phyloP scores from a whole-genome alignment of 768 basidiomycete species.

The Terana coerulea region DNA sequence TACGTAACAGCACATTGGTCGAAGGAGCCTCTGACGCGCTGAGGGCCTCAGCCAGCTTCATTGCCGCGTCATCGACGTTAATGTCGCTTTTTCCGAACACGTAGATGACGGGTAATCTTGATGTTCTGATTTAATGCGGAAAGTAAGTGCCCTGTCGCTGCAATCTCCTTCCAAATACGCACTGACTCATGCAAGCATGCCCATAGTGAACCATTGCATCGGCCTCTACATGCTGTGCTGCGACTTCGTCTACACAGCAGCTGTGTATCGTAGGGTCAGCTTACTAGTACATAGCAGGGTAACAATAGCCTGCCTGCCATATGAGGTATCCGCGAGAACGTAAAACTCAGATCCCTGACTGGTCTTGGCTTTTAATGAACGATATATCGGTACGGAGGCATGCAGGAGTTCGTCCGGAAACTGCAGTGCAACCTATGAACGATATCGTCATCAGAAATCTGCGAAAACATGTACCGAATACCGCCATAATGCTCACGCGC shows the following conservation, averaged over 20 bases:
- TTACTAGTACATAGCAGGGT: neutral
- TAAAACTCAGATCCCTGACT: conserved; percentile 60
- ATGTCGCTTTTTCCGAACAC: conserved; percentile 78
- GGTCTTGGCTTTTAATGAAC: conserved; percentile 51
- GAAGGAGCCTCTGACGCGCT: conserved; percentile 7
- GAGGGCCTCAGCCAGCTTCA: conserved; percentile 36
- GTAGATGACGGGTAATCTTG: conserved; percentile 85
- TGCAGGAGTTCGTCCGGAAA: conserved; percentile 93
- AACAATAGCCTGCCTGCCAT: conserved; percentile 70
- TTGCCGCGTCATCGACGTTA: conserved; percentile 49
- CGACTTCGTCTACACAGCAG: conserved; percentile 96
- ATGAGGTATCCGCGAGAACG: conserved; percentile 96
- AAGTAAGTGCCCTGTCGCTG: no score
- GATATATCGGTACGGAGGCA: conserved; percentile 82
- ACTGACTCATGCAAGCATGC: conserved; percentile 94
- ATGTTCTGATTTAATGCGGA: conserved; percentile 77
- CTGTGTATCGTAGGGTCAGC: conserved; percentile 34
- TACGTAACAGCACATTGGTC: conserved; percentile 49
- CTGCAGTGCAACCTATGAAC: conserved; percentile 80
- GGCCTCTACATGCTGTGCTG: conserved; percentile 90
- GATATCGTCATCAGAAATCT: neutral
- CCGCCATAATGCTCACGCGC: conserved; percentile 41
- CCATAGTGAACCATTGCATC: conserved; percentile 94
- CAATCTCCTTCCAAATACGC: no score
- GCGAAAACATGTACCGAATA: neutral